phyloP scores from a whole-genome alignment of 2,329 filamentous ascomycete species.

The Penicillium sp. region DNA sequence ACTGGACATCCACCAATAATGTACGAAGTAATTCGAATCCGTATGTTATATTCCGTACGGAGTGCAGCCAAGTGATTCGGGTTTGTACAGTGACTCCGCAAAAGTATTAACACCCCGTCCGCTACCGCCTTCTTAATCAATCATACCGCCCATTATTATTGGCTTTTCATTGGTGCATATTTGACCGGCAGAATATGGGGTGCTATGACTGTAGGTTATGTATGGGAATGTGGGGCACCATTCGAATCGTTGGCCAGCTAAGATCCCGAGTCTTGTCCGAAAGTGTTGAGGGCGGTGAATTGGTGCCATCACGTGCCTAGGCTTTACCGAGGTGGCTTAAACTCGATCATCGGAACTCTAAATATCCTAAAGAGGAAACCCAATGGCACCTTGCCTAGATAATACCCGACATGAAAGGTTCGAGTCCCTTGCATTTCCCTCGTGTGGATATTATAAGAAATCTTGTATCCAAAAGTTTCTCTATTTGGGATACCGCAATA shows the following conservation, averaged over 20 bases:
- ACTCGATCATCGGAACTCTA: background rate
- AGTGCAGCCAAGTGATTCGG: too few relatives aligned
- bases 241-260: background rate
- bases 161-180: too few relatives aligned
- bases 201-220: too few relatives aligned
- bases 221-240: background rate
- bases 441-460: background rate
- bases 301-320: background rate
- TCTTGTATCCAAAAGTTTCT: too few relatives aligned
- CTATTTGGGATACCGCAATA: background rate
- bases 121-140: too few relatives aligned
- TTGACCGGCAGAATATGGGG: too few relatives aligned
- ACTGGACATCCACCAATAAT: too few relatives aligned
- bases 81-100: too few relatives aligned
- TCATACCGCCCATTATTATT: too few relatives aligned
- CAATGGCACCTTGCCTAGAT: background rate
- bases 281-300: background rate
- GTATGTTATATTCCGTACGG: too few relatives aligned
- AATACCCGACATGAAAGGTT: background rate
- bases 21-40: too few relatives aligned
- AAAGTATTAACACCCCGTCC: too few relatives aligned
- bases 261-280: background rate
- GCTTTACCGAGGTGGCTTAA: background rate
- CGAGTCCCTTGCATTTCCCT: background rate
- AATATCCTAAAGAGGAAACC: background rate